Percentiles rank a stretch among this genome's conserved stretches.
These are phyloP conservation scores for Termitomyces sp. DNA, from an alignment of 768 basidiomycete species.

Conservation along the genomic window DNA sequence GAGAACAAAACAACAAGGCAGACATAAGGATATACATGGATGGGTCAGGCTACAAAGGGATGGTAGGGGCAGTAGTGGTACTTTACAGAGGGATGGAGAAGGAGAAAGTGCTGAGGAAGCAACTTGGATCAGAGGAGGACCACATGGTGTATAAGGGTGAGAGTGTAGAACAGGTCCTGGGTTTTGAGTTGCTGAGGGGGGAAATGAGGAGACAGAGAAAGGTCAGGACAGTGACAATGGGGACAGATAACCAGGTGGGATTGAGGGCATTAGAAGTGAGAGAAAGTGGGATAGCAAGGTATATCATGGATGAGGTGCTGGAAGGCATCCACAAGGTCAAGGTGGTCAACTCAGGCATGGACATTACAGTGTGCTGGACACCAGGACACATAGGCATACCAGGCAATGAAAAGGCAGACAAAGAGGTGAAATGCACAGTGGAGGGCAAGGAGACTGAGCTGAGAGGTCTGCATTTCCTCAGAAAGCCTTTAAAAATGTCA, in stretches of 20 bases:
- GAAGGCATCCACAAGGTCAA: not conserved
- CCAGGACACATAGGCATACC: not conserved
- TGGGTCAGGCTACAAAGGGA: not conserved
- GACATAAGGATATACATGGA: not conserved
- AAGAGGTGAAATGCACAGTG: not conserved
- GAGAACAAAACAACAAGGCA: not conserved
- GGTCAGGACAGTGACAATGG: not conserved
- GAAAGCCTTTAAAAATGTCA: not conserved
- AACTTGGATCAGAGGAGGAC: not conserved
- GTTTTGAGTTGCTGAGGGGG: not conserved
- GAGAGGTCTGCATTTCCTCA: not conserved
- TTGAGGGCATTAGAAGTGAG: not conserved
- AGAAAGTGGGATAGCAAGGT: not conserved
- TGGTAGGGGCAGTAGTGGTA: not conserved
- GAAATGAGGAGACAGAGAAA: not conserved
- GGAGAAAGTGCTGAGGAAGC: not conserved
- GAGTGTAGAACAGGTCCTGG: not conserved
- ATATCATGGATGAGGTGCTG: not conserved
- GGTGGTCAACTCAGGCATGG: not conserved
- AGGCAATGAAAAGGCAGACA: not conserved
- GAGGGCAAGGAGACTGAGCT: not conserved
- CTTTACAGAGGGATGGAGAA: not conserved
- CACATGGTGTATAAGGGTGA: not conserved
- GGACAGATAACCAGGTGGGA: not conserved
- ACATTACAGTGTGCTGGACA: not conserved